A percentile compares a stretch with the other conserved stretches of the same genome.
These are phyloP conservation scores for Auricularia auricula-judae DNA, from an alignment of 768 basidiomycete genomes.

Conservation along the genomic window DNA sequence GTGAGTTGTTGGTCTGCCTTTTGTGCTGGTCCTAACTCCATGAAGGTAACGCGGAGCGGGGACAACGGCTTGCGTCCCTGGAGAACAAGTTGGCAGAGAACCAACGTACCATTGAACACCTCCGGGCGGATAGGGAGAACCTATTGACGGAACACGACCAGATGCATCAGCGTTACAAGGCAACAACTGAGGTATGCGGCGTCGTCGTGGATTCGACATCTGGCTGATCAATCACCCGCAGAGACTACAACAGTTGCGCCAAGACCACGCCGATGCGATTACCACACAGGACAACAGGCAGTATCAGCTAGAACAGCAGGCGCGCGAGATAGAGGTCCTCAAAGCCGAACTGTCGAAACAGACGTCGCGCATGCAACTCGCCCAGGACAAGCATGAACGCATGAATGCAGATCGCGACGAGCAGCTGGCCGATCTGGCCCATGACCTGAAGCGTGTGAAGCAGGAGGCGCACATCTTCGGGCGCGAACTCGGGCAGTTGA, in stretches of 20 bases:
- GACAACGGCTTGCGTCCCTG: conserved; percentile 42
- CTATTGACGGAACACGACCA: conserved; percentile 61
- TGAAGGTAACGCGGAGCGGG: conserved; percentile 63
- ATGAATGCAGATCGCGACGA: conserved; percentile 48
- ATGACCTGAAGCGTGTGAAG: conserved; percentile 64
- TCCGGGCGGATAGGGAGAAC: conserved; percentile 66
- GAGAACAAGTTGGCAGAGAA: conserved; percentile 63
- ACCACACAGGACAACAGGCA: conserved; percentile 60
- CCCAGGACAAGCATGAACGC: conserved; percentile 53
- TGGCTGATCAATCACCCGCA: conserved; percentile 13
- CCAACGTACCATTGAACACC: conserved; percentile 53
- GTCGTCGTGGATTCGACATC: not conserved
- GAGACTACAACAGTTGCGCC: conserved; percentile 52
- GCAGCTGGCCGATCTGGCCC: conserved; percentile 57
- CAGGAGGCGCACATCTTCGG: conserved; percentile 71
- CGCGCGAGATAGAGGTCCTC: conserved; percentile 68
- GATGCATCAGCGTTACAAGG: conserved; percentile 55
- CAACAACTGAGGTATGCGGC: conserved; percentile 51
- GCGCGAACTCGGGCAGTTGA: conserved; percentile 58
- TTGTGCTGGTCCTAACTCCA: not conserved
- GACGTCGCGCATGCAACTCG: conserved; percentile 48
- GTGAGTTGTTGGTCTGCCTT: conserved; percentile 26
- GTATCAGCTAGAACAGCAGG: conserved; percentile 60
- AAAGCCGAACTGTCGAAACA: conserved; percentile 51
- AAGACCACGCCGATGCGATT: conserved; percentile 49